Percentiles rank a stretch among this genome's conserved stretches.
These are phyloP conservation scores for Colletotrichum lentis DNA, from an alignment of 2,329 filamentous ascomycete species.

Conservation along the genomic window DNA sequence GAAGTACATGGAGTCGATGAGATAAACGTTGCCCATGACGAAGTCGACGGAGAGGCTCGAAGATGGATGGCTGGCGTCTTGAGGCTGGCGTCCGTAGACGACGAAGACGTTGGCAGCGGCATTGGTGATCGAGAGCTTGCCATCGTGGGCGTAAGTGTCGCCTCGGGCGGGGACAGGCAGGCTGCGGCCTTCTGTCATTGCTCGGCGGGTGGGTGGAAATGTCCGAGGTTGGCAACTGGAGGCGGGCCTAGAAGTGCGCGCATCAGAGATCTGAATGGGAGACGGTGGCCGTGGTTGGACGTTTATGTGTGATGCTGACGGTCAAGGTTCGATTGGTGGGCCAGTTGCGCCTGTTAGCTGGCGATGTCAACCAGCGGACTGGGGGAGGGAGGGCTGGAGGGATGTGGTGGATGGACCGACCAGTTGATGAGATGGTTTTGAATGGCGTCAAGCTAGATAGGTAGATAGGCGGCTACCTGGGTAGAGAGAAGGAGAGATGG, in stretches of 20 bases:
- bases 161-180: slow-evolving; percentile 16
- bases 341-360: background rate
- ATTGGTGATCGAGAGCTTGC: slow-evolving; percentile 15
- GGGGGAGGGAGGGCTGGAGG: too few species aligned
- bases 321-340: background rate
- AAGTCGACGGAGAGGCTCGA: slow-evolving; percentile 21
- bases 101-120: slow-evolving; percentile 25
- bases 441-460: too few species aligned
- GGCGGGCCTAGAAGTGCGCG: background rate
- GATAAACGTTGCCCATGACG: slow-evolving; percentile 28
- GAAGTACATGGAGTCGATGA: slow-evolving; percentile 17
- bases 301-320: too few species aligned
- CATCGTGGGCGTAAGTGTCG: slow-evolving; percentile 14
- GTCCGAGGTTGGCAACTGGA: background rate
- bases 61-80: background rate
- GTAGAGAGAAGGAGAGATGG: background rate
- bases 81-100: background rate
- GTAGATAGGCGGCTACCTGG: too few species aligned
- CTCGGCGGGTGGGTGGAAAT: background rate
- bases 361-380: background rate
- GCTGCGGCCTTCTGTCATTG: background rate
- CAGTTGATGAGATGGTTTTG: background rate
- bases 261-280: background rate
- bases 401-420: background rate
- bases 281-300: background rate